Evolutionary conservation across 768 basidiomycete genomes (phyloP).

Genomic region (Auricularia sp.): DNA sequence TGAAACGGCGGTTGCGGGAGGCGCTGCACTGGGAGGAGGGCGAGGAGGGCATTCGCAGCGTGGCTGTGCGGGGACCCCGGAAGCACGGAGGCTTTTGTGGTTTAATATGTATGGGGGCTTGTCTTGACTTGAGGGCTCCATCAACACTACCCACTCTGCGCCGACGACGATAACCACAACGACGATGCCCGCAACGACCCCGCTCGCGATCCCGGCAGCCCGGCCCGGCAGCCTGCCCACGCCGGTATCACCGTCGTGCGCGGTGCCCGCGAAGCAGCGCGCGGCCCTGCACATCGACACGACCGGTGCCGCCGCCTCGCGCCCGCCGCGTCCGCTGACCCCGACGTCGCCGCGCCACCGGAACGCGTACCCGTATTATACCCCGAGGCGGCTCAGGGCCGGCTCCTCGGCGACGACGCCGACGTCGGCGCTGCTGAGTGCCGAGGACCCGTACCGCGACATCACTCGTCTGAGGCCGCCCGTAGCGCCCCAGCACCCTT

Average conservation of each 20-base stretch:
- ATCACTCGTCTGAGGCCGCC: constrained; percentile 70
- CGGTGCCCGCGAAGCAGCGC: not conserved
- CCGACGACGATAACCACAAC: not conserved
- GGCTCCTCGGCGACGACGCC: not conserved
- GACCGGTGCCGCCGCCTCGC: not conserved
- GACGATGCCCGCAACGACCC: not conserved
- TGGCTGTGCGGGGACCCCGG: too few species aligned
- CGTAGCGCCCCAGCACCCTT: constrained; percentile 54
- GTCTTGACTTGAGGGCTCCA: too few species aligned
- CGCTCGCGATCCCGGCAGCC: not conserved
- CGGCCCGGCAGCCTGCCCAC: not conserved
- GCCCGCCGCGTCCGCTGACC: not conserved
- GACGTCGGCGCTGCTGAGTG: not conserved
- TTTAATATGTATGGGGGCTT: too few species aligned
- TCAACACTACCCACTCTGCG: too few species aligned
- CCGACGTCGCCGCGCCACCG: not conserved
- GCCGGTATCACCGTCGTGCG: not conserved
- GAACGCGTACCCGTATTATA: not conserved
- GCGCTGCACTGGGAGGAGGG: too few species aligned
- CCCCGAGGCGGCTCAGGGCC: not conserved
- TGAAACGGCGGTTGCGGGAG: too few species aligned
- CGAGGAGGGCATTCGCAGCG: too few species aligned
- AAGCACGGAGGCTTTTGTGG: too few species aligned
- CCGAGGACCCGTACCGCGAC: constrained; percentile 49
- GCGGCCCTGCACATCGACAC: not conserved